Evolutionary conservation across 495 filamentous ascomycete species (phyloP).

Genomic region (Xylaria castorea): DNA sequence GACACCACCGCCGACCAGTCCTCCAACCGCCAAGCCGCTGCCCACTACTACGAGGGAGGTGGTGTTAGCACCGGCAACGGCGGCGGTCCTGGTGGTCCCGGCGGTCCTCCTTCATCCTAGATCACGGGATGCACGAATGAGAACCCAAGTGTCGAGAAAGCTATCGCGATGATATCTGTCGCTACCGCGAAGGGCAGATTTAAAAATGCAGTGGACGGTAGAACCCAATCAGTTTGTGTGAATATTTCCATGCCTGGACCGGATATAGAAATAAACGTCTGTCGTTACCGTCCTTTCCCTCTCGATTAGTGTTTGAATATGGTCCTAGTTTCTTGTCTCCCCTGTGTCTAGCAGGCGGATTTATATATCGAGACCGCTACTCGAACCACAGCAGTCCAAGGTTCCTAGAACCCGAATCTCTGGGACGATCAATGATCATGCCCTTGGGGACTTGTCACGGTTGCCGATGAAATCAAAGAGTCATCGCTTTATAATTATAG

Average conservation of each 20-base stretch:
- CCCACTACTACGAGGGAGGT: conserved; percentile 41
- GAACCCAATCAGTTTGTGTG: neutral
- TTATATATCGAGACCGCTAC: neutral
- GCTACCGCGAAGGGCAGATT: neutral
- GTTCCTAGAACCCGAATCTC: neutral
- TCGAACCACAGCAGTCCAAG: neutral
- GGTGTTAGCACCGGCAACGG: conserved; percentile 33
- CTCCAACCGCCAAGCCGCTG: conserved; percentile 42
- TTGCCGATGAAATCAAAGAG: neutral
- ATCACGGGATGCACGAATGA: neutral
- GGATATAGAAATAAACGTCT: conserved; percentile 12
- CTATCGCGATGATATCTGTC: neutral
- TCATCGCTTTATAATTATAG: neutral
- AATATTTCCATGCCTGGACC: neutral
- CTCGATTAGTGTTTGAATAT: neutral
- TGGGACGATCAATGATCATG: neutral
- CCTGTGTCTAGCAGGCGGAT: neutral
- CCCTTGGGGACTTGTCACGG: neutral
- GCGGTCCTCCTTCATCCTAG: conserved; percentile 4
- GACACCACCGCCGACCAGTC: conserved; percentile 56
- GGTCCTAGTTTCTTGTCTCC: neutral
- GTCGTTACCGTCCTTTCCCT: conserved; percentile 1
- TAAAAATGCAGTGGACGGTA: neutral
- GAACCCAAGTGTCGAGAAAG: neutral
- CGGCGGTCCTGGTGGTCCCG: conserved; percentile 28